Percentiles rank a stretch among this genome's conserved stretches.
phyloP scores from a whole-genome alignment of 139 green algal species.

The Coelastrella sp. region DNA sequence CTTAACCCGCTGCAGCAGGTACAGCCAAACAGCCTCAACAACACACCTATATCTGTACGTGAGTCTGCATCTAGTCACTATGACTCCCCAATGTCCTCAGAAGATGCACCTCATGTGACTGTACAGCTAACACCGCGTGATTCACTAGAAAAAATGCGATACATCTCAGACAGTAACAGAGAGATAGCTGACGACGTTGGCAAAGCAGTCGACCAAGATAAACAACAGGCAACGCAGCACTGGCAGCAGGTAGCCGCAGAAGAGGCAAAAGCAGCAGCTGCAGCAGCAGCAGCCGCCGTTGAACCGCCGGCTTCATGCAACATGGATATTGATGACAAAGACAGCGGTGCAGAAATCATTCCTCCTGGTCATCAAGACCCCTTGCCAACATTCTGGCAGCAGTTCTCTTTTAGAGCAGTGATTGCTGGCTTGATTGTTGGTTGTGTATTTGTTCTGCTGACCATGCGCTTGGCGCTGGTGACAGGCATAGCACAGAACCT shows the following conservation, averaged over 20 bases:
- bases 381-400: conserved; percentile 16
- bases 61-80: no score
- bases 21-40: background rate
- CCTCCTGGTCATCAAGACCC: conserved; percentile 35
- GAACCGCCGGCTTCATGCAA: no score
- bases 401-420: conserved; percentile 30
- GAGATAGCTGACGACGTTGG: background rate
- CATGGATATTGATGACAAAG: background rate
- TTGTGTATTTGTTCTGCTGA: conserved; percentile 28
- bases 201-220: background rate
- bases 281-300: background rate
- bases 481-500: conserved; percentile 9
- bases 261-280: conserved; percentile 3
- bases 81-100: background rate
- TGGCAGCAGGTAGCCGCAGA: background rate
- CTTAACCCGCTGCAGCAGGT: background rate
- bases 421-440: conserved; percentile 36
- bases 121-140: background rate
- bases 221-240: background rate
- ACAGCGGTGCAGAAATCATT: conserved; percentile 11
- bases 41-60: no score
- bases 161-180: background rate
- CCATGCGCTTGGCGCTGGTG: conserved; percentile 23
- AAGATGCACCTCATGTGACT: conserved; percentile 1
- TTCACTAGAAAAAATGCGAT: background rate